Conservation (phyloP, 495 filamentous ascomycete genomes). For the Cladorrhinum samala region DNA sequence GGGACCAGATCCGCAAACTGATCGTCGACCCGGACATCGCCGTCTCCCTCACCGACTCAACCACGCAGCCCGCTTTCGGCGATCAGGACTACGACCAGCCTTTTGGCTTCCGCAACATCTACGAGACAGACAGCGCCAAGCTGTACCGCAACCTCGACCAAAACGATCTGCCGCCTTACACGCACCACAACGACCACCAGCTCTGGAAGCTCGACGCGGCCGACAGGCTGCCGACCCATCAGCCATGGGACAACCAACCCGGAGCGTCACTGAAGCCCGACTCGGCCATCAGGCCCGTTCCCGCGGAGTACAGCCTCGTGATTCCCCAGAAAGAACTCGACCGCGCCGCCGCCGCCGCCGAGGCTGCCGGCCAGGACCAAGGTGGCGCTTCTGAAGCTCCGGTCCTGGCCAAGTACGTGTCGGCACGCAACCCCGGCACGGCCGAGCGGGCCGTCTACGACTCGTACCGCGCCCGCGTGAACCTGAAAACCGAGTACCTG, state of each 20-base stretch:
- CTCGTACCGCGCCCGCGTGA: not conserved
- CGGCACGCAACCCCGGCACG: not conserved
- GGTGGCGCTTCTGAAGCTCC: too few species aligned
- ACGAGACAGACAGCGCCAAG: not conserved
- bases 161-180: not conserved
- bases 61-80: not conserved
- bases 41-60: not conserved
- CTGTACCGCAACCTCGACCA: slow-evolving; percentile 4
- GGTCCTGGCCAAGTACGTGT: too few species aligned
- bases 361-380: too few species aligned
- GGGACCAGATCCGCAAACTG: slow-evolving; percentile 10
- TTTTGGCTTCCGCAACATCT: slow-evolving; percentile 23
- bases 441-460: not conserved
- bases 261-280: too few species aligned
- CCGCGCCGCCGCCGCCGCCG: too few species aligned
- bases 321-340: too few species aligned
- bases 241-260: too few species aligned
- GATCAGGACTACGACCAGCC: not conserved
- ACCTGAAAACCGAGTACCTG: not conserved
- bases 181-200: slow-evolving; percentile 20
- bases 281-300: too few species aligned
- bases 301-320: too few species aligned
- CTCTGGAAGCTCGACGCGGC: slow-evolving; percentile 2
- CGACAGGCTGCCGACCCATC: not conserved
- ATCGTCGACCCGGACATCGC: slow-evolving; percentile 14